Evolutionary conservation across 768 basidiomycete species (phyloP).

Genomic region (Mycena galopus): DNA sequence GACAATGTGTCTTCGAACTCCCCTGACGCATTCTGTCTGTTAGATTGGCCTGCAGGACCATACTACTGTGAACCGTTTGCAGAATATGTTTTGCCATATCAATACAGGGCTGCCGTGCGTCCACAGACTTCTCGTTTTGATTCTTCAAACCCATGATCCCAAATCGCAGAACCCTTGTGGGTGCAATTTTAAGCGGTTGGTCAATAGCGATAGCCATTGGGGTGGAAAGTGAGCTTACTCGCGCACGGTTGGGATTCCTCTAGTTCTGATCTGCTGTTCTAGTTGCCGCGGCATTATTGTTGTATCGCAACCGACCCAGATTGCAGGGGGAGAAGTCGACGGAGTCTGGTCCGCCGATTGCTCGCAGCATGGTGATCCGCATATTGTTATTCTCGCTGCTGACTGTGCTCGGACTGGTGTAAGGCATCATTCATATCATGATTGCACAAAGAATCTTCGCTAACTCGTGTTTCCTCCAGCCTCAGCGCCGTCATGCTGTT

Average conservation of each 20-base stretch:
- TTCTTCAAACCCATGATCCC: background rate
- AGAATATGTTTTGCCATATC: constrained; percentile 25
- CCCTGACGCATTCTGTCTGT: background rate
- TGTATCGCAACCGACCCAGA: constrained; percentile 31
- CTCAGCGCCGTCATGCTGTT: constrained; percentile 15
- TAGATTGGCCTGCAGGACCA: constrained; percentile 29
- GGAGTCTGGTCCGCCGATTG: constrained; percentile 7
- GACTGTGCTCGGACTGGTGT: constrained; percentile 23
- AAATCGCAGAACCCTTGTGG: constrained; percentile 11
- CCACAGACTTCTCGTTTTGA: background rate
- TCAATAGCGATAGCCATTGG: constrained; percentile 32
- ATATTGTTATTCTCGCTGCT: constrained; percentile 22
- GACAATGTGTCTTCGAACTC: too few relatives aligned
- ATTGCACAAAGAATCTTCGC: background rate
- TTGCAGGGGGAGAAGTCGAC: background rate
- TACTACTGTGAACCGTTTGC: constrained; percentile 17
- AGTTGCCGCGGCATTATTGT: constrained; percentile 36
- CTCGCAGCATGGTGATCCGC: constrained; percentile 38
- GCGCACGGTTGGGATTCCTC: background rate
- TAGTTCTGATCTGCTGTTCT: background rate
- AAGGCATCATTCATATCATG: too few relatives aligned
- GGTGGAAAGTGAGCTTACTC: constrained; percentile 28
- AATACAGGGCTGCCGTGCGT: constrained; percentile 26
- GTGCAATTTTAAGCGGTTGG: constrained; percentile 17
- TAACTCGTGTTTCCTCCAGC: constrained; percentile 1